Percentiles rank a stretch among this genome's conserved stretches.
Evolutionary conservation across 352 stramenopile genomes (phyloP).

Genomic region (Saprolegnia diclina): DNA sequence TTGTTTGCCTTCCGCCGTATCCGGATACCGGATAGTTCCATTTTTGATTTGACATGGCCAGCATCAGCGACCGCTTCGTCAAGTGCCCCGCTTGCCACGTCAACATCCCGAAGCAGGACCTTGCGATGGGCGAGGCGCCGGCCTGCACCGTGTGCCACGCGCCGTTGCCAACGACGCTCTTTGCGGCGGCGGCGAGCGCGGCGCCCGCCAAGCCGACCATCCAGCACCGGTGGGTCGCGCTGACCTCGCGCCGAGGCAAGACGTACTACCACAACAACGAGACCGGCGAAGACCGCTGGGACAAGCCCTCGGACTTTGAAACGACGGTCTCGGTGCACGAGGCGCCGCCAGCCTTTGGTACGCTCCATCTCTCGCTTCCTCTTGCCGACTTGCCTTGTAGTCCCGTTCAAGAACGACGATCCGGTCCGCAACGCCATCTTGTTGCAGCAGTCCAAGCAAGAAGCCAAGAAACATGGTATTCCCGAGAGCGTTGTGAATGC

Average conservation of each 20-base stretch:
- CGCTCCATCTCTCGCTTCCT: neutral
- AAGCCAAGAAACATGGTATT: conserved; percentile 62
- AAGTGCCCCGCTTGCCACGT: conserved; percentile 64
- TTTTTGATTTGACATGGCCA: conserved; percentile 26
- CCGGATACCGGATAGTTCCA: neutral
- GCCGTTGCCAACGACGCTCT: neutral
- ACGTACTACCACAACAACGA: conserved; percentile 83
- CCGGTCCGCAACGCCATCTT: conserved; percentile 73
- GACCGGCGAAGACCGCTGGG: conserved; percentile 73
- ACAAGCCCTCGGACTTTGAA: conserved; percentile 58
- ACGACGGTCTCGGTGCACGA: conserved; percentile 42
- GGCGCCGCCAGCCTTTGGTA: conserved; percentile 10
- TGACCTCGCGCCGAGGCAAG: conserved; percentile 55
- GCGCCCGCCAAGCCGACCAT: conserved; percentile 27
- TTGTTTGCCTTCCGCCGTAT: neutral
- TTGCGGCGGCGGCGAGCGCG: neutral
- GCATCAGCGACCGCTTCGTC: conserved; percentile 74
- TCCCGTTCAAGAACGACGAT: conserved; percentile 75
- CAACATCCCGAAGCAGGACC: conserved; percentile 77
- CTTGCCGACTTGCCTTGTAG: conserved; percentile 29
- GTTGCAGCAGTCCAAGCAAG: conserved; percentile 64
- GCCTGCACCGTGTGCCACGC: conserved; percentile 18
- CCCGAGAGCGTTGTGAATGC: conserved; percentile 49
- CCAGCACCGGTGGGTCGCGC: conserved; percentile 53
- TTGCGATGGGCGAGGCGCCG: conserved; percentile 24